Evolutionary conservation across 345 rosid genomes (phyloP).

Genomic region (Arabis hirsuta): DNA sequence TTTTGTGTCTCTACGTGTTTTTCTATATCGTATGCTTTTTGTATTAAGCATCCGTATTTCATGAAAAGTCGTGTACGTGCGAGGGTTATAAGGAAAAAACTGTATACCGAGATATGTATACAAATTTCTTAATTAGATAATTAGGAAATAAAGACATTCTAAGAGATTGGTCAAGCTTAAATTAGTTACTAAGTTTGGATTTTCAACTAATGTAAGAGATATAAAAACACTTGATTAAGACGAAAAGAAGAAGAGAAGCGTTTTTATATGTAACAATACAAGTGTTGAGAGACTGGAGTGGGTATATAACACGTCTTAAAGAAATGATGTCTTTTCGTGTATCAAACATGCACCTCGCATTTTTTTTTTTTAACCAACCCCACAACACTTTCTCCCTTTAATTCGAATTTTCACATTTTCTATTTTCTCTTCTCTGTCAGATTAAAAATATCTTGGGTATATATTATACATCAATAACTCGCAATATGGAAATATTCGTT

Average conservation of each 20-base stretch:
- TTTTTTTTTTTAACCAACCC: conserved; percentile 25
- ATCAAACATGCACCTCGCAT: conserved; percentile 38
- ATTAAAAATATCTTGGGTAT: neutral
- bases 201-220: neutral
- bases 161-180: neutral
- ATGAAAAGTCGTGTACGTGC: conserved; percentile 36
- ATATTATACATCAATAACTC: neutral
- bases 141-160: neutral
- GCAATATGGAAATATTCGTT: conserved; percentile 2
- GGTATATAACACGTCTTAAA: conserved; percentile 33
- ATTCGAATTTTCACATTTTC: conserved; percentile 2
- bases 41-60: conserved; percentile 21
- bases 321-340: conserved; percentile 29
- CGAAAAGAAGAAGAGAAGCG: neutral
- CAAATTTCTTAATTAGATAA: no score
- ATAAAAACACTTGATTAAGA: neutral
- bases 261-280: conserved; percentile 6
- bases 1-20: neutral
- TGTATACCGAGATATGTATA: no score
- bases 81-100: neutral
- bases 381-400: conserved; percentile 11
- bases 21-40: conserved; percentile 4
- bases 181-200: neutral
- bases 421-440: neutral
- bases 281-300: conserved; percentile 35